Base-by-base conservation (phyloP, 257 asterid genomes). In the Lycium ferocissimum region DNA sequence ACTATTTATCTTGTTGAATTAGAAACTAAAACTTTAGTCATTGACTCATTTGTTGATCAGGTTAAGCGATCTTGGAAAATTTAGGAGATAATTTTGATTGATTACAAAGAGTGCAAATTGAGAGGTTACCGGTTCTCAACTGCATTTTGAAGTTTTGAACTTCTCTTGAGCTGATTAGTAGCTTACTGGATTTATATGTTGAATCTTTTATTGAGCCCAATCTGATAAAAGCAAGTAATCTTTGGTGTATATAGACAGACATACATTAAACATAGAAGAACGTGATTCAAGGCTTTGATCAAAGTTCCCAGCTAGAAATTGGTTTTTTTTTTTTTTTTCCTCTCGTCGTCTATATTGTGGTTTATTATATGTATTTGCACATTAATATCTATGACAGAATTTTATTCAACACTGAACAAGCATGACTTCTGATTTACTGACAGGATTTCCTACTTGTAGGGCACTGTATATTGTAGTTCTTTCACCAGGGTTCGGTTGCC, bases 401-500 rank as follows among this genome's bases (percentile, higher is more conserved):
- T 20, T 73, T n/a, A 40, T 11, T 51, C 80, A 47, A 73, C 5
- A 47, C 9, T 43, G 57, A 7, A 20, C 38, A 45, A 45, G 61
- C 81, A 51, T 76, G 43, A 26, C 3, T 7, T 22, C 12, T 51
- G 43, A 66, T 61, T 86, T 65, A 43, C 47, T n/a, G 26, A 18
- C 59, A 13, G 82, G 86, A 72, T 54, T 85, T 43, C 71, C 69
- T 38, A 51, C 33, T 89, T 81, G 51, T 82, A 87, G 91, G 88
- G 85, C 84, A 56, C 87, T 83, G 80, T 26, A 26, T 26, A 26
- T 83, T 87, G 91, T 80, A 75, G 88, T 84, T 83, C 85, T 76
- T 72, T 81, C 80, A 40, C 58, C 76, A 40, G 81, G 81, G 84
- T 85, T 89, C 91, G 65, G 85, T 85, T 84, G 88, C 86, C 90